Conservation (phyloP, 495 filamentous ascomycete species). For the Neurospora sp. region DNA sequence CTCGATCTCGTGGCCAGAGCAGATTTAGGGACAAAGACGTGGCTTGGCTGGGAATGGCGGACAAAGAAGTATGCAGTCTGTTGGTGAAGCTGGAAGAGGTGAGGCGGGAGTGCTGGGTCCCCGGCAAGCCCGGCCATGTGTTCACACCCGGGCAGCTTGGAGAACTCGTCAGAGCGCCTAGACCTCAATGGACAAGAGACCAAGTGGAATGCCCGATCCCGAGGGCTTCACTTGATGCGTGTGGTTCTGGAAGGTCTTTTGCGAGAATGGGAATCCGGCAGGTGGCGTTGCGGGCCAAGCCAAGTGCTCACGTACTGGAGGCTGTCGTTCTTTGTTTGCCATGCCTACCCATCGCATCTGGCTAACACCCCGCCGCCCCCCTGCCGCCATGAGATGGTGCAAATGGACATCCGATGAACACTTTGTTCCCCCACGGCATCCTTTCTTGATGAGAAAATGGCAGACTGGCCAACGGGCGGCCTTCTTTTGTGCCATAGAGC, state of each 20-base stretch:
- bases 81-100: not conserved
- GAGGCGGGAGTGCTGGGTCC: not conserved
- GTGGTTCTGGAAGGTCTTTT: not conserved
- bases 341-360: not conserved
- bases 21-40: not conserved
- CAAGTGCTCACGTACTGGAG: not conserved
- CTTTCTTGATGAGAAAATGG: not conserved
- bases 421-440: not conserved
- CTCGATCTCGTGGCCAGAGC: not conserved
- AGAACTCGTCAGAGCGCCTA: not conserved
- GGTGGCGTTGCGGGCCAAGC: not conserved
- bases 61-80: not conserved
- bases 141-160: not conserved
- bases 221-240: not conserved
- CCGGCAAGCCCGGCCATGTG: not conserved
- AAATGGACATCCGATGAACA: not conserved
- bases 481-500: not conserved
- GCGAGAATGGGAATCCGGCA: not conserved
- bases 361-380: not conserved
- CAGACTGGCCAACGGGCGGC: not conserved
- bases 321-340: not conserved
- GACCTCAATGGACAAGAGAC: not conserved
- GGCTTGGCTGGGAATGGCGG: not conserved
- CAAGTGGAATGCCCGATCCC: not conserved
- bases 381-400: not conserved